phyloP scores from a whole-genome alignment of 2,329 filamentous ascomycete genomes.

The Hirsutella minnesotensis region DNA sequence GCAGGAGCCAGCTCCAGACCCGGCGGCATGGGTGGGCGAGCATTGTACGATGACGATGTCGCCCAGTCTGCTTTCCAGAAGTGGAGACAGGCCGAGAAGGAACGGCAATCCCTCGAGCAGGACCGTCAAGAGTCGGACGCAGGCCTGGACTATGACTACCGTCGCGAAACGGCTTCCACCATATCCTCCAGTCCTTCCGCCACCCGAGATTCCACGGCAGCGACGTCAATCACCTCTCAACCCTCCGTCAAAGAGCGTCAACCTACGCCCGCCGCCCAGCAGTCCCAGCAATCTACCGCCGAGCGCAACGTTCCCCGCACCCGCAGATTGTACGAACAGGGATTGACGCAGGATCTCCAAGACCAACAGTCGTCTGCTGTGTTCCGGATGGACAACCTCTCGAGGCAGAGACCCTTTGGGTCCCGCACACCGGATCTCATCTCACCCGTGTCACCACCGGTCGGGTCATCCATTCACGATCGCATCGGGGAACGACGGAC shows the following conservation, averaged over 20 bases:
- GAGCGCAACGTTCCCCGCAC: constrained; percentile 60
- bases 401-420: constrained; percentile 44
- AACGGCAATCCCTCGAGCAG: constrained; percentile 33
- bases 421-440: constrained; percentile 38
- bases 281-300: constrained; percentile 25
- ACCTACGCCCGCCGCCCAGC: constrained; percentile 23
- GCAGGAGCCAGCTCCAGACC: constrained; percentile 30
- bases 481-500: constrained; percentile 33
- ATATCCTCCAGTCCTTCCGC: constrained; percentile 58
- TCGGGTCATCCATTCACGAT: constrained; percentile 29
- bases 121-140: constrained; percentile 32
- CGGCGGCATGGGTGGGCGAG: constrained; percentile 51
- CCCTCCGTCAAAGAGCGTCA: constrained; percentile 41
- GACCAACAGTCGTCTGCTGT: constrained; percentile 69
- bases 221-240: constrained; percentile 71
- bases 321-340: constrained; percentile 72
- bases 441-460: constrained; percentile 33
- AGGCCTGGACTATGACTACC: constrained; percentile 54
- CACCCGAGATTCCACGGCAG: constrained; percentile 70
- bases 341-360: constrained; percentile 65
- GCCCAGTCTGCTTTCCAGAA: constrained; percentile 73
- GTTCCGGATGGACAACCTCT: constrained; percentile 69
- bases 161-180: constrained; percentile 79
- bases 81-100: constrained; percentile 51
- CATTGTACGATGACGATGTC: constrained; percentile 80